Conservation (phyloP, 2,329 filamentous ascomycete genomes). For the Xylaria sp. region DNA sequence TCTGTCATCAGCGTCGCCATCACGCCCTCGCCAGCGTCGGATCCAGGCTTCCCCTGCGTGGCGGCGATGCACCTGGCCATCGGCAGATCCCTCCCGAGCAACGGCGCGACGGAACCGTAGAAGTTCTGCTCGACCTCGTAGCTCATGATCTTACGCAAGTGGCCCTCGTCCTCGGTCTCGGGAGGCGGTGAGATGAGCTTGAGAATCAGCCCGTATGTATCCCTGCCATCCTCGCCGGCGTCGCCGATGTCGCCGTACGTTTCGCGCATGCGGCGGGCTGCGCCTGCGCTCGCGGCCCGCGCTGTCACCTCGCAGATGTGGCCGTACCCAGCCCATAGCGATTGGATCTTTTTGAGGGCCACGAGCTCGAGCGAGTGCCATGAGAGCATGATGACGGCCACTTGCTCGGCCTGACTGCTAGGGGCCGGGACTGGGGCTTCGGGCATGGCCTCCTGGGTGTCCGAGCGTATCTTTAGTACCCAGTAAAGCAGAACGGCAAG, state of each 20-base stretch:
- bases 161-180: constrained; percentile 65
- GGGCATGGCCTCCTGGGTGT: not conserved
- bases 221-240: constrained; percentile 32
- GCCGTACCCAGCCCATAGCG: constrained; percentile 64
- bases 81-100: constrained; percentile 51
- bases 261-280: constrained; percentile 31
- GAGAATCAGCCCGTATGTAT: constrained; percentile 60
- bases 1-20: constrained; percentile 70
- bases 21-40: constrained; percentile 51
- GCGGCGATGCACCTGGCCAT: constrained; percentile 42
- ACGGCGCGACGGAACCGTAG: constrained; percentile 66
- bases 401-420: constrained; percentile 46
- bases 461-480: not conserved
- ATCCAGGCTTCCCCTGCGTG: constrained; percentile 40
- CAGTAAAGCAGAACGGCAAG: constrained; percentile 16
- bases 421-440: not conserved
- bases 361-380: constrained; percentile 55
- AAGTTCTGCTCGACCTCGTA: constrained; percentile 76
- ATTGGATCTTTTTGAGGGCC: constrained; percentile 55
- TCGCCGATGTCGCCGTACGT: constrained; percentile 26
- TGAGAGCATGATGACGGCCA: constrained; percentile 55
- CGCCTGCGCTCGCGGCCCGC: constrained; percentile 45
- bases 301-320: constrained; percentile 67
- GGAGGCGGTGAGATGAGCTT: constrained; percentile 69
- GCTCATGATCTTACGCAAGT: constrained; percentile 72